These are phyloP conservation scores for Cocos nucifera DNA, from an alignment of 176 grass and related monocot genomes.

Conservation along the genomic window DNA sequence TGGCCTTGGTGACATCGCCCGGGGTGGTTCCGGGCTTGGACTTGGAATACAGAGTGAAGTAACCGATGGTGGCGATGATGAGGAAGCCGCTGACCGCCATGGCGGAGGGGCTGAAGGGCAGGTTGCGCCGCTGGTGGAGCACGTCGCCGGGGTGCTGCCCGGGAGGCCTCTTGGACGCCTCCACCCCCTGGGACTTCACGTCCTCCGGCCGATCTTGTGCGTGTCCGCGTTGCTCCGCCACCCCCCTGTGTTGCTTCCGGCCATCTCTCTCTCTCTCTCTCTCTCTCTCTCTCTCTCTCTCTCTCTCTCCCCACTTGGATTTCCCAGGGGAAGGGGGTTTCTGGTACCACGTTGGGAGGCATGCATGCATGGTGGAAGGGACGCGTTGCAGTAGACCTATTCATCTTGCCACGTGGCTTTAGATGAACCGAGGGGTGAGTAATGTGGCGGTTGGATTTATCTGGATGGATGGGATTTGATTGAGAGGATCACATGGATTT, in stretches of 20 bases:
- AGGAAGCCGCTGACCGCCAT: conserved; percentile 53
- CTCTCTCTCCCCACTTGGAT: too few species aligned
- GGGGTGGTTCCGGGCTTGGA: conserved; percentile 54
- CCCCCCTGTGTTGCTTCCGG: background rate
- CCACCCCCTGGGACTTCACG: conserved; percentile 36
- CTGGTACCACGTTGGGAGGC: too few species aligned
- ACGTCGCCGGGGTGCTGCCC: conserved; percentile 41
- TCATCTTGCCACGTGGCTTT: too few species aligned
- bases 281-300: too few species aligned
- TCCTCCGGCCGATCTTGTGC: conserved; percentile 56
- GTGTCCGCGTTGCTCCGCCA: conserved; percentile 54
- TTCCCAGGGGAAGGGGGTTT: too few species aligned
- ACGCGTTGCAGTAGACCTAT: too few species aligned
- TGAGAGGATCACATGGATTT: too few species aligned
- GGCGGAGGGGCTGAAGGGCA: conserved; percentile 41
- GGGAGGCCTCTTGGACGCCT: conserved; percentile 47
- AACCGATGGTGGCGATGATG: conserved; percentile 53
- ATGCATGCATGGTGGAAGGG: too few species aligned
- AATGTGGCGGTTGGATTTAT: too few species aligned
- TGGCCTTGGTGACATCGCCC: conserved; percentile 53
- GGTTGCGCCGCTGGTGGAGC: conserved; percentile 59
- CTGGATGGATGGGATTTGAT: too few species aligned
- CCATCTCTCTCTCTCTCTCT: too few species aligned
- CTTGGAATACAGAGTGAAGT: conserved; percentile 48
- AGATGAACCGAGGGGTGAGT: too few species aligned